These are phyloP conservation scores for Suhomyces sp. DNA, from an alignment of 805 yeast species.

Conservation along the genomic window DNA sequence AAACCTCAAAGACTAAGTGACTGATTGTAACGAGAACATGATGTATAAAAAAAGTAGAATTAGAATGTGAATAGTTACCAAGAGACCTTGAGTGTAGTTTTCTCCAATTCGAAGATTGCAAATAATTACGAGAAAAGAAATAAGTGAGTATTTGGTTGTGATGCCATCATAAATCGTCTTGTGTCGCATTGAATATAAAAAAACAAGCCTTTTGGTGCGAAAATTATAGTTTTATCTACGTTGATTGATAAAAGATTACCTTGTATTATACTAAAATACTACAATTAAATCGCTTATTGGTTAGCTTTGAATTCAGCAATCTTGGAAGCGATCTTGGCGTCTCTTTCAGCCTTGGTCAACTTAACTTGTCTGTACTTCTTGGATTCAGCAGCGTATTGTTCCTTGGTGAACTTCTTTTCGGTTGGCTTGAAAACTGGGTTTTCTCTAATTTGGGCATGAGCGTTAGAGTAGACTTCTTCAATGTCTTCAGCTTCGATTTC, in stretches of 20 bases:
- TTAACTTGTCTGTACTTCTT: constrained; percentile 87
- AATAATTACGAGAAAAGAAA: no score
- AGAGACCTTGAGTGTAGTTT: no score
- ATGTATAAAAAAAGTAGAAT: background rate
- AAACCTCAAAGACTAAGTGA: background rate
- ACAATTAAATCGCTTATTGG: constrained; percentile 4
- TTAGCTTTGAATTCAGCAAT: constrained; percentile 82
- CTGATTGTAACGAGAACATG: background rate
- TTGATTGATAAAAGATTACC: background rate
- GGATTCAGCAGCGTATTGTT: constrained; percentile 95
- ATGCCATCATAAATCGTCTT: no score
- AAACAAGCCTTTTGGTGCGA: no score
- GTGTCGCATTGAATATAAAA: no score
- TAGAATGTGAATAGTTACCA: background rate
- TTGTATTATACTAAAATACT: background rate
- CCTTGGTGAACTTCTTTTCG: constrained; percentile 92
- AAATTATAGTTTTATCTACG: no score
- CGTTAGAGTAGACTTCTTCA: constrained; percentile 92
- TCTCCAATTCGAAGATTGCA: no score
- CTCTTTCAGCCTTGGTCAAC: constrained; percentile 89
- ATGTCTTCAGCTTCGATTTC: constrained; percentile 95
- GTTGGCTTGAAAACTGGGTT: constrained; percentile 91
- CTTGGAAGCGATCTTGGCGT: constrained; percentile 86
- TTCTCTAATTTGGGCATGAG: constrained; percentile 94
- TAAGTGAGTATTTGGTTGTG: no score